Conservation (phyloP, 2,329 filamentous ascomycete species). For the Claviceps maximensis region DNA sequence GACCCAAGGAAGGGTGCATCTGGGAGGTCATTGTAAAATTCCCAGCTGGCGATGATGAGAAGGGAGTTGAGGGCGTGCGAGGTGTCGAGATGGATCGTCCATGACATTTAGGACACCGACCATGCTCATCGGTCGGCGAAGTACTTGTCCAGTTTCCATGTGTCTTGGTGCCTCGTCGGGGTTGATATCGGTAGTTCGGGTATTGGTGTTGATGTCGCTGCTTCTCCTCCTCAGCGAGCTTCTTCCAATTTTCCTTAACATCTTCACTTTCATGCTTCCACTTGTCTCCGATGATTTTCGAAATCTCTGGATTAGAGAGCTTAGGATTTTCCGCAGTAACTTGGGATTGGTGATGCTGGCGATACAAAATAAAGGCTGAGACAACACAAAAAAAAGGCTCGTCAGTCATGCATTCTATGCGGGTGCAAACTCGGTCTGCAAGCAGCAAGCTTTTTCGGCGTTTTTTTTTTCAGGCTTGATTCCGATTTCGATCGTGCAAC, state of each 20-base stretch:
- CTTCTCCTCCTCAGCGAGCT: slow-evolving; percentile 87
- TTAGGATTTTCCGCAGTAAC: slow-evolving; percentile 77
- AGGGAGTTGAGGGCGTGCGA: slow-evolving; percentile 41
- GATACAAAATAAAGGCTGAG: slow-evolving; percentile 92
- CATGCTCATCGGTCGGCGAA: slow-evolving; percentile 33
- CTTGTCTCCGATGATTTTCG: slow-evolving; percentile 89
- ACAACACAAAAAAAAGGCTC: slow-evolving; percentile 1
- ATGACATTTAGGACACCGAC: slow-evolving; percentile 57
- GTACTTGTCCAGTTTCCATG: slow-evolving; percentile 19
- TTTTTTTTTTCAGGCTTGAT: neutral
- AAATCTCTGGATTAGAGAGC: slow-evolving; percentile 88
- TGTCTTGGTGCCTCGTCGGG: slow-evolving; percentile 44
- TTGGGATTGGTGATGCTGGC: slow-evolving; percentile 76
- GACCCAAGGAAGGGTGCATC: slow-evolving; percentile 9
- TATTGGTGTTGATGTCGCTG: slow-evolving; percentile 77
- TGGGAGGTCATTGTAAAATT: slow-evolving; percentile 12
- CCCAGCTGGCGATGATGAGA: slow-evolving; percentile 21
- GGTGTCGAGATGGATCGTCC: slow-evolving; percentile 53
- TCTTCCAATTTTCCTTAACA: slow-evolving; percentile 76
- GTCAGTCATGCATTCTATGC: slow-evolving; percentile 12
- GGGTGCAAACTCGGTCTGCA: neutral
- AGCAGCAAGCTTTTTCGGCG: neutral
- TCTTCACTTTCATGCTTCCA: slow-evolving; percentile 69
- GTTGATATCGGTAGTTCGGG: slow-evolving; percentile 89
- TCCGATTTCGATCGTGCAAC: neutral